Evolutionary conservation across 768 basidiomycete genomes (phyloP), one percentile per base, ranked within the genome.

Genomic region (Podaxis rugospora): DNA sequence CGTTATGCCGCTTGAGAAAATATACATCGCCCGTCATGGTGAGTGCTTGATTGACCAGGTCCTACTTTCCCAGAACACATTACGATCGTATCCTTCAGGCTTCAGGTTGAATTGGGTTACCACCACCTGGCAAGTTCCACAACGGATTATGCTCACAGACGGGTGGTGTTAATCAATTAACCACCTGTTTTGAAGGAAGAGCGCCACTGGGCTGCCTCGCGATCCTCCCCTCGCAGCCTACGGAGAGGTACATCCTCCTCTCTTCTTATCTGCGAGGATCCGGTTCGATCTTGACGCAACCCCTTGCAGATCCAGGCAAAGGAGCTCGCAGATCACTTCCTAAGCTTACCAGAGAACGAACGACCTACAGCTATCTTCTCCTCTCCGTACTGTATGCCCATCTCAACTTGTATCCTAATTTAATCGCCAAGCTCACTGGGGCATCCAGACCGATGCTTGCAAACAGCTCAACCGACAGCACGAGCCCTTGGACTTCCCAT

Each of bases 311-410:
- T 76, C 14, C 93, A 95, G 75, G 91, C 93, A 1, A 71, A 82
- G 57, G 90, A 93, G 69, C 74, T 93, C 21, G 88, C 85, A 1
- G 74, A 76, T 14, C 83, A 89, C 70, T 85, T 93, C 65, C 63
- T 76, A 21, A 81, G 83, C 6, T 75, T 93, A 14, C 88, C 90
- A 14, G 78, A 82, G 57, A 78, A 85, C 5, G 80, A 87, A 47
- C 79, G 82, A 11, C 92, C 92, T 1, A 92, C 88, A 1, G 87
- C 83, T 4, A 89, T 93, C 59, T 88, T 92, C 71, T 92, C 90
- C 10, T 93, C 92, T 9, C 92, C 92, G 6, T 93, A 89, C 68
- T 94, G 92, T 92, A 75, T 67, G 72, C 69, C 16, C n/a, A 5
- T 5, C 18, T 47, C 10, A 18, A 9, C 18, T 46, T 5, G 46